A percentile compares a stretch with the other conserved stretches of the same genome.
Evolutionary conservation across 179 eudicot species (phyloP).

Genomic region (Beta lomatogona): DNA sequence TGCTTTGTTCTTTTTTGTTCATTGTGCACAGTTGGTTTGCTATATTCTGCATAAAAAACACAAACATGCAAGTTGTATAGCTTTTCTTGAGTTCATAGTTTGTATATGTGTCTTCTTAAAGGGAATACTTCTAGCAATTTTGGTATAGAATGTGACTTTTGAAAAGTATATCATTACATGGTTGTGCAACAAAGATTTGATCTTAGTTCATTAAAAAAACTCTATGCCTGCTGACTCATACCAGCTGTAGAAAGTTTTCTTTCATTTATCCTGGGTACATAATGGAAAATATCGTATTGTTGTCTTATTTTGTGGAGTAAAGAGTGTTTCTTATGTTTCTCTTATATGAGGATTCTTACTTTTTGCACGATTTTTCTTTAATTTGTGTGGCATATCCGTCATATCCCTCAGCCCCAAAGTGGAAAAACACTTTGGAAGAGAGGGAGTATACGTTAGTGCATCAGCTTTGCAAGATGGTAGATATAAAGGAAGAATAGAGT

Average conservation of each 20-base stretch:
- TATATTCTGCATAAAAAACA: neutral
- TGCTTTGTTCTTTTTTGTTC: conserved; percentile 14
- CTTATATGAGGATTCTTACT: neutral
- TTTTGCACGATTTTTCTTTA: neutral
- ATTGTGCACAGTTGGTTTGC: neutral
- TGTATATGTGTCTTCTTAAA: conserved; percentile 11
- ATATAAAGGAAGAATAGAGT: neutral
- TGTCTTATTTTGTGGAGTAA: neutral
- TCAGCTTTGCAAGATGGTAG: neutral
- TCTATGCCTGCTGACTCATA: too few species aligned
- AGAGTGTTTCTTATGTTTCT: neutral
- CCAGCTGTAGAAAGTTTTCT: neutral
- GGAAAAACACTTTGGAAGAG: neutral
- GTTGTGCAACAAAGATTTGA: neutral
- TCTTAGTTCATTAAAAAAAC: neutral
- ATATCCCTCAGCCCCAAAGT: neutral
- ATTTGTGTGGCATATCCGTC: neutral
- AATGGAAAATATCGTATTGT: neutral
- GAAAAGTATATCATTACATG: neutral
- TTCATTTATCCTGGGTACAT: neutral
- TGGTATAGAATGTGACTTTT: neutral
- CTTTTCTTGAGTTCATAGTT: conserved; percentile 3
- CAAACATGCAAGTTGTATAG: conserved; percentile 16
- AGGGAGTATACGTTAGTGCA: neutral
- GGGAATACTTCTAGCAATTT: neutral